Conservation (phyloP, 169 alveolate species). For the Blepharisma undulans region DNA sequence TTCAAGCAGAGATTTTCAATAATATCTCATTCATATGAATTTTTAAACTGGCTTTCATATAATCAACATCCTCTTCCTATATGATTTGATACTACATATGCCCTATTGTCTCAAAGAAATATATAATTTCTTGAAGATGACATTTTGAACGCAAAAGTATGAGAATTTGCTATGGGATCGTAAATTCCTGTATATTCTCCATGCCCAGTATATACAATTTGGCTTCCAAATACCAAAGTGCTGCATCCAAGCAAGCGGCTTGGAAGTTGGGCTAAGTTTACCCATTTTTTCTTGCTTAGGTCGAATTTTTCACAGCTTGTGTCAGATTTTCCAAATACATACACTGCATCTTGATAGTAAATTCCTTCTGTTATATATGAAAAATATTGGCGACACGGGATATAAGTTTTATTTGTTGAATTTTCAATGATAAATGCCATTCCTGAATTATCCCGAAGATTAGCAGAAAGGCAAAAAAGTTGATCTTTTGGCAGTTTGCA, state of each 20-base stretch:
- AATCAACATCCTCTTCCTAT: background rate
- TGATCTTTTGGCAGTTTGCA: background rate
- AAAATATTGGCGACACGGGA: background rate
- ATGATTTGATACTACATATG: background rate
- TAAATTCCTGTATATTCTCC: background rate
- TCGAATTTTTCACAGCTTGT: background rate
- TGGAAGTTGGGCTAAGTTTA: background rate
- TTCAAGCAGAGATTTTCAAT: background rate
- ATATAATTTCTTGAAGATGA: background rate
- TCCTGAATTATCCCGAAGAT: background rate
- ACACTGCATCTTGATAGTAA: background rate
- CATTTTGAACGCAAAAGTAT: background rate
- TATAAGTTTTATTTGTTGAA: background rate
- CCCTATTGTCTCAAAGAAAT: background rate
- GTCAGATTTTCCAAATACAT: background rate
- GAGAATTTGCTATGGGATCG: background rate
- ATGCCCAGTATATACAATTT: background rate
- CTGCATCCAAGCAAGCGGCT: background rate
- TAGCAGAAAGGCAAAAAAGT: background rate
- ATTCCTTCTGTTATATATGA: background rate
- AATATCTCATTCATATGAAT: background rate
- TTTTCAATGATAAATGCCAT: background rate
- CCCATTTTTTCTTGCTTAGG: background rate
- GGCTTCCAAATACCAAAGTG: background rate
- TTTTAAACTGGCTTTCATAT: background rate